Base-by-base conservation (phyloP, 176 grass and related monocot species). In the Stipa capillata region DNA sequence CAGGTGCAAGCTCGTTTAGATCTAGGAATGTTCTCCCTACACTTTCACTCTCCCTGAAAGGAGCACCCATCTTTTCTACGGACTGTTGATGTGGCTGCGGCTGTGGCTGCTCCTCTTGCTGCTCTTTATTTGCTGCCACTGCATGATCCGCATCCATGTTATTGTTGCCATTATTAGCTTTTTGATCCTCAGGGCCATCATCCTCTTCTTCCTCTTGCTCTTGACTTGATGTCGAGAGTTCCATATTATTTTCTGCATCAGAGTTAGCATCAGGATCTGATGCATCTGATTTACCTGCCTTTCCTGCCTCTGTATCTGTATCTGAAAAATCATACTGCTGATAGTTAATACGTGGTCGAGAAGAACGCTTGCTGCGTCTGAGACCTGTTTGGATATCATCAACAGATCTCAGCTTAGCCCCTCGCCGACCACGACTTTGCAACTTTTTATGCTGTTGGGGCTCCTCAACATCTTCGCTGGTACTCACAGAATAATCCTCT, bases 1-100 rank as follows among this genome's bases (percentile, higher is more conserved):
- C 97, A 61, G 97, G 97, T 42, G 97, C 97, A 78, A 94, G 92
- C 79, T 99, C 88, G 51, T 99, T 99, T 81, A 99, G 82, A 84
- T 99, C 97, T 67, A 99, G 78, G n/a, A 99, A 93, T 83, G 88
- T 89, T 89, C 90, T 91, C 81, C 89, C 78, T 63, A 88, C 83
- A 76, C 66, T 80, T 80, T 81, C 65, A 25, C 33, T 88, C 54
- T 89, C 88, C 39, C 86, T 73, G 25, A 59, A 69, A 4, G 84
- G 81, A 77, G 36, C 71, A 58, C 89, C 77, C 53, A 77, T 84
- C 85, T 92, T 93, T 57, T 95, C 81, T 57, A 78, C 72, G 49
- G 84, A 51, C 53, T 87, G 76, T 47, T 73, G 76, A 1, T 37
- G 74, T 74, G 47, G 62, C 74, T 51, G 84, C 40, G 27, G 82